These are phyloP conservation scores for Luffa aegyptiaca DNA, from an alignment of 306 rosid genomes.

Conservation along the genomic window DNA sequence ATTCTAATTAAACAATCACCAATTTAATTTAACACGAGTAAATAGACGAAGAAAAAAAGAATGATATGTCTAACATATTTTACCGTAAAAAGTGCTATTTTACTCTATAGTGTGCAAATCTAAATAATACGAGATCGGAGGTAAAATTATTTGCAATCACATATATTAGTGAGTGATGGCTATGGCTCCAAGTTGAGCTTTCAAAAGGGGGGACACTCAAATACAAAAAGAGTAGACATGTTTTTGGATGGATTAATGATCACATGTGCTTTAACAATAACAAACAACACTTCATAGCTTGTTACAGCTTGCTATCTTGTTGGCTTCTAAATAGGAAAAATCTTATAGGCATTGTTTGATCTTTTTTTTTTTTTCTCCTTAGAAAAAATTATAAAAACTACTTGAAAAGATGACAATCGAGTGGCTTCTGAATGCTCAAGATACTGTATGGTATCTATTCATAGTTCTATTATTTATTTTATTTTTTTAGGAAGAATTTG, in stretches of 20 bases:
- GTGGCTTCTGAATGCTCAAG: too few relatives aligned
- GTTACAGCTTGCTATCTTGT: slow-evolving; percentile 5
- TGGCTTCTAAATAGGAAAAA: neutral
- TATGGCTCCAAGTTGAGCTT: neutral
- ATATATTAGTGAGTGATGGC: neutral
- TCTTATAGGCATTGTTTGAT: neutral
- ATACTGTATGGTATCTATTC: too few relatives aligned
- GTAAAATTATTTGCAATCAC: neutral
- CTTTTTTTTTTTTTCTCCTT: neutral
- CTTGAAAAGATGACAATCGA: neutral
- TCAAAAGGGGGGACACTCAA: slow-evolving; percentile 1
- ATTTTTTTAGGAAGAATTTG: neutral
- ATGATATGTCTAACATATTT: too few relatives aligned
- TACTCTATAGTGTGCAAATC: too few relatives aligned
- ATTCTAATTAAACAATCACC: too few relatives aligned
- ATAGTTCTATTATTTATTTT: too few relatives aligned
- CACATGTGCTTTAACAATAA: neutral
- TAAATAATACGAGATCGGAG: too few relatives aligned
- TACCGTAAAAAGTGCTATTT: too few relatives aligned
- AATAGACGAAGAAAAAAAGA: too few relatives aligned
- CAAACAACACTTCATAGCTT: neutral
- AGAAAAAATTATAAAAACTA: neutral
- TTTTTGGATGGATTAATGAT: slow-evolving; percentile 7
- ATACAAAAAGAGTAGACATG: neutral
- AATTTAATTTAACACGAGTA: too few relatives aligned